Conservation (phyloP, 495 filamentous ascomycete genomes). For the Xylaria castorea region DNA sequence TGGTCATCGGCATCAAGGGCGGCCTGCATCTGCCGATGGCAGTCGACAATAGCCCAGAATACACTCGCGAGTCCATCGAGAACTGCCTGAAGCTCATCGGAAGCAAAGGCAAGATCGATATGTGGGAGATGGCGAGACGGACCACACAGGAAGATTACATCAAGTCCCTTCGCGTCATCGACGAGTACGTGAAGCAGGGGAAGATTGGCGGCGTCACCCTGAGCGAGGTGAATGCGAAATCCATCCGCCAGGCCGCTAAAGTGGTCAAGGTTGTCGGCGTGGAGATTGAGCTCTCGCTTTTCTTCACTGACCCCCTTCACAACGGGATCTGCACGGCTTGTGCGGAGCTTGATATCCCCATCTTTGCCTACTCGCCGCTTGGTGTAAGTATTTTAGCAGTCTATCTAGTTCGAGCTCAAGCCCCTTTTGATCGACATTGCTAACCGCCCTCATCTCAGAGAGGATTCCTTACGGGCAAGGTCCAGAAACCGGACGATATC, state of each 20-base stretch:
- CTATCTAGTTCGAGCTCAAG: neutral
- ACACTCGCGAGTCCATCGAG: constrained; percentile 67
- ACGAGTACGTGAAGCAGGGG: constrained; percentile 63
- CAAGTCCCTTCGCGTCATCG: constrained; percentile 38
- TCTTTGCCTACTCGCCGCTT: constrained; percentile 62
- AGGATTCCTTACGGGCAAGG: constrained; percentile 56
- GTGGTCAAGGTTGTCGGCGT: constrained; percentile 70
- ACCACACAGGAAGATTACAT: constrained; percentile 55
- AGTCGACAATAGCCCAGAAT: constrained; percentile 58
- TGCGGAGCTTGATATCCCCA: constrained; percentile 69
- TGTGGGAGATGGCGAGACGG: constrained; percentile 72
- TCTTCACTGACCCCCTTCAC: constrained; percentile 63
- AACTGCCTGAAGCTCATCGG: constrained; percentile 64
- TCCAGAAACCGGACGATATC: constrained; percentile 63
- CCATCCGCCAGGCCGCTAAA: constrained; percentile 67
- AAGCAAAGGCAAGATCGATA: constrained; percentile 72
- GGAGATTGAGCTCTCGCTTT: constrained; percentile 74
- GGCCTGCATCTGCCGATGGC: constrained; percentile 47
- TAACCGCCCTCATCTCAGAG: constrained; percentile 29
- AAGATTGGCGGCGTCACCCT: constrained; percentile 73
- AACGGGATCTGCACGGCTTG: constrained; percentile 71
- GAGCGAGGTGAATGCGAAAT: constrained; percentile 68
- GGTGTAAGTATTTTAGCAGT: constrained; percentile 20
- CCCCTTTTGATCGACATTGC: neutral
- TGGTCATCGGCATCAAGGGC: constrained; percentile 55